Percentiles rank a stretch among this genome's conserved stretches.
These are phyloP conservation scores for Megacollybia marginata DNA, from an alignment of 768 basidiomycete genomes.

Conservation along the genomic window DNA sequence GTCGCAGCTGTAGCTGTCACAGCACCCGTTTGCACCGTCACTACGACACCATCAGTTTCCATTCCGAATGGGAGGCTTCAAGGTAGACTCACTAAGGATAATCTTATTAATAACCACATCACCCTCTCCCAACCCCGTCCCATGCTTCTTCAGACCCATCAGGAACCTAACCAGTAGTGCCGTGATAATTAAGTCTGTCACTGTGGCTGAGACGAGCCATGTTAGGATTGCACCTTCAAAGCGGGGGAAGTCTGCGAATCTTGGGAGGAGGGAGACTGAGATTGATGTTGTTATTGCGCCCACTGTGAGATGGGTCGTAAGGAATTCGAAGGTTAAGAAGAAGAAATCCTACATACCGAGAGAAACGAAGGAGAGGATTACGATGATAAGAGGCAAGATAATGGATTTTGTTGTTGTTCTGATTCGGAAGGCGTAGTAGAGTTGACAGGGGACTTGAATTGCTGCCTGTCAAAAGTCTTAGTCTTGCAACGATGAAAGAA, in stretches of 20 bases:
- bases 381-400: constrained; percentile 16
- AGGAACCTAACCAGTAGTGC: constrained; percentile 30
- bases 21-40: constrained; percentile 4
- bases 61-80: background rate
- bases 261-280: constrained; percentile 16
- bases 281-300: constrained; percentile 25
- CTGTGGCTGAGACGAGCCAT: constrained; percentile 39
- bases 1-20: constrained; percentile 1
- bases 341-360: constrained; percentile 17
- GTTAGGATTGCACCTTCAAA: constrained; percentile 24
- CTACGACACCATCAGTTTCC: background rate
- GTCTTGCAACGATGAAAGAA: background rate
- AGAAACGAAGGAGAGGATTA: constrained; percentile 22
- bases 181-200: constrained; percentile 42
- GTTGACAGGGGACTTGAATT: constrained; percentile 32
- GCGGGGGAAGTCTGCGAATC: constrained; percentile 20
- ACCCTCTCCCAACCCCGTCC: background rate
- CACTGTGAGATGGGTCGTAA: constrained; percentile 15
- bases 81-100: constrained; percentile 1
- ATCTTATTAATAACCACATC: constrained; percentile 2
- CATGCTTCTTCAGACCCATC: constrained; percentile 15
- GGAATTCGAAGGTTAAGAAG: too few species aligned
- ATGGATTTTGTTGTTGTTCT: constrained; percentile 21
- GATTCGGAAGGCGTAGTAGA: constrained; percentile 35
- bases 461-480: constrained; percentile 21